Base-by-base conservation (phyloP, 176 grass and related monocot genomes). In the Luzula sylvatica region DNA sequence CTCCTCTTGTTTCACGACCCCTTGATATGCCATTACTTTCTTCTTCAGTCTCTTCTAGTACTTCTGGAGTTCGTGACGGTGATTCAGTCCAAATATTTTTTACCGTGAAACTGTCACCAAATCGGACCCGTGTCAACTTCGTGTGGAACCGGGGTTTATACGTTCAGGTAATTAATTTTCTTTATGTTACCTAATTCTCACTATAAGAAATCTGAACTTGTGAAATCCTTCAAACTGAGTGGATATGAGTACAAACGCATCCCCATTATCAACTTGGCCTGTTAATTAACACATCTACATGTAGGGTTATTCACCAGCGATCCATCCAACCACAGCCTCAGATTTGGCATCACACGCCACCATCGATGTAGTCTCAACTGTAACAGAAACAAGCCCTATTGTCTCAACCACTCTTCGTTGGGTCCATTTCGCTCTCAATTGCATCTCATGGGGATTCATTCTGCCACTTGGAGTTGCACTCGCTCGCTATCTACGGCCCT, bases 61-160 rank as follows among this genome's bases (percentile, higher is more conserved):
- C 52, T 25, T 70, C 71, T 3, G 65, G 65, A 1, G 72, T 90
- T 58, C 68, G 81, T 7, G 81, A 76, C 70, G 92, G 86, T 26
- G 85, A 75, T 40, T 18, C 17, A 2, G 72, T 98, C 29, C 83
- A 77, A 17, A 89, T 98, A 65, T 77, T 80, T 13, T 75, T 70
- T 28, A 80, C 81, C 3, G 11, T 90, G 72, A 74, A 65, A 1
- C 92, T 98, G 8, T 77, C 85, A 4, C 75, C 86, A 11, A 98
- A 98, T 76, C 86, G 72, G 52, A 98, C 86, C 26, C 51, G 59
- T 61, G 19, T 98, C 1, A 75, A 98, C 68, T 77, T 79, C 55
- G 78, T 98, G 0, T 98, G 92, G 92, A 98, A 98, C 85, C 70
- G 72, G 2, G 92, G 92, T 4, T 75, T 98, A 50, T 98, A 98